Conservation (phyloP, 2,329 filamentous ascomycete genomes). For the Xylariaceae sp. region DNA sequence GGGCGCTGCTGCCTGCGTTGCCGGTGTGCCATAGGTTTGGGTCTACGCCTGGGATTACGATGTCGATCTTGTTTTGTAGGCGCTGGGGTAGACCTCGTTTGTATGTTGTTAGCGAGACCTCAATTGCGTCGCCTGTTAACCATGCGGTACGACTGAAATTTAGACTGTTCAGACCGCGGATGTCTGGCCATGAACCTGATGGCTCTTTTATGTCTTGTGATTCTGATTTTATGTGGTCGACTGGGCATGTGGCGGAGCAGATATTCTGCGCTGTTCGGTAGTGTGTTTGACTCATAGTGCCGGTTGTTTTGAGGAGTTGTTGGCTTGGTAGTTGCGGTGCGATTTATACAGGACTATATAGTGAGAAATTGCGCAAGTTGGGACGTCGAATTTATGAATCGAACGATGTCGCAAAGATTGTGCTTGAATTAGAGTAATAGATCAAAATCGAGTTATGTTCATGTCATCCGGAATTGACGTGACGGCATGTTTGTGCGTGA, state of each 20-base stretch:
- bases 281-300: neutral
- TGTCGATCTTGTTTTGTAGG: constrained; percentile 14
- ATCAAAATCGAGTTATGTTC: no score
- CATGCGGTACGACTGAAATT: constrained; percentile 16
- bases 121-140: constrained; percentile 21
- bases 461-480: no score
- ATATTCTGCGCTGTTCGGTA: constrained; percentile 8
- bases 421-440: no score
- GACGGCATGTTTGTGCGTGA: neutral
- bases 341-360: no score
- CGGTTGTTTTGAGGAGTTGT: neutral
- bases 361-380: no score
- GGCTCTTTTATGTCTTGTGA: constrained; percentile 1
- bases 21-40: constrained; percentile 1
- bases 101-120: constrained; percentile 11
- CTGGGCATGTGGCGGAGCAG: constrained; percentile 12
- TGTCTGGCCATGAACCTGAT: constrained; percentile 16
- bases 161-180: constrained; percentile 22
- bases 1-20: neutral
- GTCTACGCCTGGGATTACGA: neutral
- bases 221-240: constrained; percentile 8
- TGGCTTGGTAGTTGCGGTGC: neutral
- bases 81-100: constrained; percentile 7
- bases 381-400: no score
- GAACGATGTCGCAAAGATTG: no score